Evolutionary conservation across 2,329 filamentous ascomycete genomes (phyloP).

Genomic region (Penicillium sp.): DNA sequence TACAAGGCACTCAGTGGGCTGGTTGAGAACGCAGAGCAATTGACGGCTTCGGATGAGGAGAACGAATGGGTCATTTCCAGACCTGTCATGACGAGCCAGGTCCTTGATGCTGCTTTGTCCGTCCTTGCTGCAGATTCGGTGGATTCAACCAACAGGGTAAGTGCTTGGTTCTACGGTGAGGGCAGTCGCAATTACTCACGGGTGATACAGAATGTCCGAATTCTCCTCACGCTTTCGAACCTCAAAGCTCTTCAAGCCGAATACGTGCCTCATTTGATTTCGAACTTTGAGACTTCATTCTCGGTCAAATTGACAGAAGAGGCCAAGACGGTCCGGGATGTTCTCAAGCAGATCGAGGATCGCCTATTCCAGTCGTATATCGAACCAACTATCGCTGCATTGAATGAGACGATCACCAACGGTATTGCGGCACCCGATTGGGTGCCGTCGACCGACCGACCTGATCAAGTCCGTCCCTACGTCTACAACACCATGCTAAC

Average conservation of each 20-base stretch:
- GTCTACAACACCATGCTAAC: constrained; percentile 80
- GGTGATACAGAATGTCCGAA: constrained; percentile 69
- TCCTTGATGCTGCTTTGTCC: constrained; percentile 34
- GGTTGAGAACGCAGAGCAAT: constrained; percentile 89
- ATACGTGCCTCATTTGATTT: constrained; percentile 80
- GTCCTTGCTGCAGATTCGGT: constrained; percentile 47
- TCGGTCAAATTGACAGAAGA: constrained; percentile 92
- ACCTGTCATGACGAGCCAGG: constrained; percentile 27
- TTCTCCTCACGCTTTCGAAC: constrained; percentile 91
- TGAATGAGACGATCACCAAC: constrained; percentile 64
- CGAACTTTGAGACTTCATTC: constrained; percentile 89
- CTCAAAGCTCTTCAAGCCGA: constrained; percentile 75
- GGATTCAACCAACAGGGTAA: constrained; percentile 51
- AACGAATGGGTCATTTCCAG: constrained; percentile 50
- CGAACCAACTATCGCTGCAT: constrained; percentile 62
- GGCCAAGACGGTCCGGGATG: constrained; percentile 83
- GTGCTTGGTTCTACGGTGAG: constrained; percentile 14
- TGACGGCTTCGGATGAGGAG: constrained; percentile 57
- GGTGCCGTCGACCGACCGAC: constrained; percentile 57
- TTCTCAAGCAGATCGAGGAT: constrained; percentile 82
- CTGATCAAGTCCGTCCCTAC: constrained; percentile 76
- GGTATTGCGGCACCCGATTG: constrained; percentile 69
- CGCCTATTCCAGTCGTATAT: constrained; percentile 92
- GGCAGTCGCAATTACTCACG: constrained; percentile 10
- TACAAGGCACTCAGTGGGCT: constrained; percentile 93